phyloP scores from a whole-genome alignment of 2,329 filamentous ascomycete genomes.

The Phyllosticta capitalensis region DNA sequence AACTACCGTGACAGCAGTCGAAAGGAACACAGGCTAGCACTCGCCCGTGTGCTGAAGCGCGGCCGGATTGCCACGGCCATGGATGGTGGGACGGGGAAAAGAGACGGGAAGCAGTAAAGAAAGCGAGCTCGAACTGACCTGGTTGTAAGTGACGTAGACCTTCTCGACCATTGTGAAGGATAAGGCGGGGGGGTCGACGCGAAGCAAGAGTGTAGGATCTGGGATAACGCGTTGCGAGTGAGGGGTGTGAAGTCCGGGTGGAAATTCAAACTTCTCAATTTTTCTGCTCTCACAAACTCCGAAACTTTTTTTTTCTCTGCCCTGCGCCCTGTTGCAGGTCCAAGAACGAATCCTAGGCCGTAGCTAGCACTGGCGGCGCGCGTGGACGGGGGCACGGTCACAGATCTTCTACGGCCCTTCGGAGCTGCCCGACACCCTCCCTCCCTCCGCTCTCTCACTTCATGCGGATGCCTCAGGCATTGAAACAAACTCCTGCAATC shows the following conservation, averaged over 20 bases:
- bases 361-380: not conserved
- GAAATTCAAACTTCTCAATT: not conserved
- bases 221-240: not conserved
- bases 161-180: constrained; percentile 28
- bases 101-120: not conserved
- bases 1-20: not conserved
- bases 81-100: not conserved
- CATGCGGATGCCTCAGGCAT: not conserved
- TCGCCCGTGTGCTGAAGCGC: no score
- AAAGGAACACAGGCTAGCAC: not conserved
- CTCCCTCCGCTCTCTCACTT: no score
- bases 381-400: not conserved
- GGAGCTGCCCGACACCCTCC: not conserved
- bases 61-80: not conserved
- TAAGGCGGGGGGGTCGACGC: not conserved
- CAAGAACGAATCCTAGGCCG: not conserved
- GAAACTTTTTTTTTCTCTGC: not conserved
- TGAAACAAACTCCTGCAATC: no score
- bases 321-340: not conserved
- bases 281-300: not conserved
- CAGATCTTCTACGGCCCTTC: not conserved
- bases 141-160: constrained; percentile 35
- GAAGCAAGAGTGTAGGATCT: not conserved
- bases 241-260: no score
- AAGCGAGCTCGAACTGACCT: constrained; percentile 19